A percentile compares a stretch with the other conserved stretches of the same genome.
phyloP scores from a whole-genome alignment of 306 rosid genomes.

The Cucurbita moschata region DNA sequence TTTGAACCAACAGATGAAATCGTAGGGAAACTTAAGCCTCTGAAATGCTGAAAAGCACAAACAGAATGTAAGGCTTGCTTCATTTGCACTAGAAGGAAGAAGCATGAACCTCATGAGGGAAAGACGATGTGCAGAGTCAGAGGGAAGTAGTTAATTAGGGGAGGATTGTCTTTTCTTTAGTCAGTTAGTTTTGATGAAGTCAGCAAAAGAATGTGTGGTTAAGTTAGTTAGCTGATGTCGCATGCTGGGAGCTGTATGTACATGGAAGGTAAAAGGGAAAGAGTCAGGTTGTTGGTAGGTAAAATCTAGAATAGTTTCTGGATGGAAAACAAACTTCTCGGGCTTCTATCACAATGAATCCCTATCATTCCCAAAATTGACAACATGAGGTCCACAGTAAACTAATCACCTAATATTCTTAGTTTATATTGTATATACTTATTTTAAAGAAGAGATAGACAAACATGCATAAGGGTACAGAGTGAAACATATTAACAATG shows the following conservation, averaged over 20 bases:
- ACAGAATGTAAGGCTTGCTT: neutral
- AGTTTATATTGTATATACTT: neutral
- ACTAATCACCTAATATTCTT: neutral
- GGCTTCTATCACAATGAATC: neutral
- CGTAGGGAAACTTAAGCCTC: conserved; percentile 92
- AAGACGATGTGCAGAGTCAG: neutral
- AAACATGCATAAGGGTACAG: neutral
- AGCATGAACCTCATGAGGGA: neutral
- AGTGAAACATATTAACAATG: neutral
- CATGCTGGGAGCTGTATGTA: neutral
- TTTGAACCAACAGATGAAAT: conserved; percentile 96
- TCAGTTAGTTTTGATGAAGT: neutral
- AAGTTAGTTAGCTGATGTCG: neutral
- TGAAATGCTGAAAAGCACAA: conserved; percentile 50
- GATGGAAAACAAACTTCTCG: neutral
- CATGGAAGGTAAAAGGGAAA: neutral
- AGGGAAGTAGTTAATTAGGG: neutral
- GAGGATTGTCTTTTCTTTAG: neutral
- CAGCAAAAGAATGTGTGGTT: neutral
- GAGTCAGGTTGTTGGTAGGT: neutral
- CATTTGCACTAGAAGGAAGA: conserved; percentile 9
- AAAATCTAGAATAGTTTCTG: neutral
- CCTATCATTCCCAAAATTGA: neutral
- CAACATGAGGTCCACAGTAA: neutral
- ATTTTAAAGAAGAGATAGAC: neutral